Conservation (phyloP, 169 alveolate species). For the Sarcocystis neurona region DNA sequence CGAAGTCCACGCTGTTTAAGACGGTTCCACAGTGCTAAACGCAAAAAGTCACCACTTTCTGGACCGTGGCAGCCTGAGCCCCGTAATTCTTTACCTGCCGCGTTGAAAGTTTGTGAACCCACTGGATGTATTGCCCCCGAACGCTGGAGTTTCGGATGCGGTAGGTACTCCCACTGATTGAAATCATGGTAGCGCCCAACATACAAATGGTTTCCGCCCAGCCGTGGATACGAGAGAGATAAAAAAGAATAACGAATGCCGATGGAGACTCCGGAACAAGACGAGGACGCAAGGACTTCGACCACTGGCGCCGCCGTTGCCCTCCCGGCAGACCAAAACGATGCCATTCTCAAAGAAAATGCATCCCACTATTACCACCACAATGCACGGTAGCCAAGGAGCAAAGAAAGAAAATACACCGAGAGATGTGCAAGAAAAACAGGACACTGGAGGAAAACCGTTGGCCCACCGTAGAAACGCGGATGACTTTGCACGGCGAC, state of each 20-base stretch:
- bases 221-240: conserved; percentile 10
- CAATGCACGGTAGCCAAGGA: too few relatives aligned
- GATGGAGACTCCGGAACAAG: too few relatives aligned
- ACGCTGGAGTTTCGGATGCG: conserved; percentile 42
- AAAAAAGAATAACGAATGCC: neutral
- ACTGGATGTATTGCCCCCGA: conserved; percentile 40
- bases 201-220: conserved; percentile 47
- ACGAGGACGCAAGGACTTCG: too few relatives aligned
- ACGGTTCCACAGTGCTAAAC: conserved; percentile 84
- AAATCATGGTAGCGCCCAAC: conserved; percentile 54
- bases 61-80: conserved; percentile 90
- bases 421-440: too few relatives aligned
- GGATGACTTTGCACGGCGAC: too few relatives aligned
- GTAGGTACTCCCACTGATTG: conserved; percentile 61
- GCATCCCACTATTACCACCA: too few relatives aligned
- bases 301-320: too few relatives aligned
- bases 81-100: conserved; percentile 72
- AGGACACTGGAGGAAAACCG: too few relatives aligned
- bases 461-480: too few relatives aligned
- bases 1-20: conserved; percentile 84
- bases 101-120: conserved; percentile 24
- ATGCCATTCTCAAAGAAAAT: too few relatives aligned
- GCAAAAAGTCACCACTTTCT: conserved; percentile 82
- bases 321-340: too few relatives aligned
- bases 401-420: too few relatives aligned